Evolutionary conservation across 495 filamentous ascomycete species (phyloP), one percentile per base, ranked within the genome.

Genomic region (Massariosphaeria phaeospora): DNA sequence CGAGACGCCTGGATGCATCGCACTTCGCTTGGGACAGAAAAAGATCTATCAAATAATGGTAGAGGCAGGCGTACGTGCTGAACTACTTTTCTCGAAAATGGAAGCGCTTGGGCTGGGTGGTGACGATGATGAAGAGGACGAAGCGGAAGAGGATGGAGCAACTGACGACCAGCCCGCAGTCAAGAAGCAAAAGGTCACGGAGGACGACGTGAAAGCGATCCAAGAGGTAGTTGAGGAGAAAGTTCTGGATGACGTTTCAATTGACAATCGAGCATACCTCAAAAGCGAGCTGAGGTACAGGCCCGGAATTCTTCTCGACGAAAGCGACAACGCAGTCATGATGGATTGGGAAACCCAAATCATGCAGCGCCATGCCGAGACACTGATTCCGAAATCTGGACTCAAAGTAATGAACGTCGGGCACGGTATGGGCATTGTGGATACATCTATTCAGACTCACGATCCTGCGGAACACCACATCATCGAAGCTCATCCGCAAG

Each of bases 341-440:
- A 85, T 96, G 90, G 75, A 84, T 21, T 95, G 90, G 90, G 90
- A 96, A 69, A 83, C 83, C 0, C 78, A 81, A 27, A 88, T 96
- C 45, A 96, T 95, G 90, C 75, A 76, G 45, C 76, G 77, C 25
- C 85, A 81, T 29, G 87, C 88, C 21, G 75, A 75, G 38, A 69
- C 75, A 11, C 71, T 88, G 0, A 70, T 83, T 17, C 80, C 84
- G 0, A 66, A 69, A 1, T 46, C 76, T 0, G 84, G 81, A 0
- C 75, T 84, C 53, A 75, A 81, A 10, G 78, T 91, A 2, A 76
- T 96, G 7, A 95, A 96, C 61, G 79, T 96, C 47, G 90, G 90
- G 4, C 89, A 94, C 59, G 90, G 90, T 0, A 90, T 96, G 87
- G 91, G 91, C n/a, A 95, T 96, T 38, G 80, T 95, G 26, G 90